These are phyloP conservation scores for Epichloe amarillans DNA, from an alignment of 2,329 filamentous ascomycete genomes.

Conservation along the genomic window DNA sequence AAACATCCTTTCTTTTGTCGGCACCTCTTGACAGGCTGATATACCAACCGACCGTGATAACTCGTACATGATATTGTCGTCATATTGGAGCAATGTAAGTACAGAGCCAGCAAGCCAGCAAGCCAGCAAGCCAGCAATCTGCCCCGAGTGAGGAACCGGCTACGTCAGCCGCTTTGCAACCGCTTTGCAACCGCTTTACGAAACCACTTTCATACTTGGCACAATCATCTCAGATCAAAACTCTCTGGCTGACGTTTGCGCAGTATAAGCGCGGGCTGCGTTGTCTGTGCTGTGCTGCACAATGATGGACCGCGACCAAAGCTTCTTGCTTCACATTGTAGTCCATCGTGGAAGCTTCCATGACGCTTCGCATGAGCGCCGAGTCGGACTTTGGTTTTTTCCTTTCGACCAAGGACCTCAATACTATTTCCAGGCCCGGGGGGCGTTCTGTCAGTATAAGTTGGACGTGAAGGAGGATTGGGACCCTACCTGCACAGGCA, in stretches of 20 bases:
- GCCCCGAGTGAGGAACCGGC: too few relatives aligned
- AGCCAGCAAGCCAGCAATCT: not conserved
- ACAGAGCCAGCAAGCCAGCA: not conserved
- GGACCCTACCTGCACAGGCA: constrained; percentile 7
- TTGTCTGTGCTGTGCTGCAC: not conserved
- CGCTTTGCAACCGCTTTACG: too few relatives aligned
- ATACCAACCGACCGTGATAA: not conserved
- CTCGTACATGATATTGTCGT: not conserved
- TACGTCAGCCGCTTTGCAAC: too few relatives aligned
- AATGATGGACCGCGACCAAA: not conserved
- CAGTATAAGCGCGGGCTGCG: not conserved
- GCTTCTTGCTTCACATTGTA: constrained; percentile 7
- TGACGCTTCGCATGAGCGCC: constrained; percentile 8
- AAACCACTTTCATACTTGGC: too few relatives aligned
- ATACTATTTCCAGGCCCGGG: constrained; percentile 6
- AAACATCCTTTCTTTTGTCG: not conserved
- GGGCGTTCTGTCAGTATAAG: constrained; percentile 1
- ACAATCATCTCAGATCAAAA: not conserved
- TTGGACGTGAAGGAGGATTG: constrained; percentile 7
- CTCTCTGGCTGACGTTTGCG: not conserved
- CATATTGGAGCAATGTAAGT: not conserved
- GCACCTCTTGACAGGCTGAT: not conserved
- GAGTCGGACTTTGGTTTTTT: constrained; percentile 6
- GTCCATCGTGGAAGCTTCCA: constrained; percentile 7
- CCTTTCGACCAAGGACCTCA: constrained; percentile 4